Evolutionary conservation across 2,329 filamentous ascomycete genomes (phyloP), one percentile per base, ranked within the genome.

Genomic region (Paramyrothecium sp.): DNA sequence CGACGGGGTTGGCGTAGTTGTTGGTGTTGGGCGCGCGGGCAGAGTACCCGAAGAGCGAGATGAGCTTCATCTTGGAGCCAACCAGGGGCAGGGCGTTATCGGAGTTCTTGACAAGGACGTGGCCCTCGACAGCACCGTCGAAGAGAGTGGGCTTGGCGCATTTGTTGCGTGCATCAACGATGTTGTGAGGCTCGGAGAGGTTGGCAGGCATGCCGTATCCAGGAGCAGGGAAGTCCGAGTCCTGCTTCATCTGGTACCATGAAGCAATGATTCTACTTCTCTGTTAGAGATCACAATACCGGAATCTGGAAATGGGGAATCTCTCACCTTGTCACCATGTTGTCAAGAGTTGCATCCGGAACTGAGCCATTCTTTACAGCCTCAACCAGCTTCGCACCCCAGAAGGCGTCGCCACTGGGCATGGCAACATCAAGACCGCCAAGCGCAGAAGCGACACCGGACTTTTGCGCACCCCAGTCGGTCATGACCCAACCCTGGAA

Each of bases 311-410:
- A 19, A 22, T 46, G 20, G 26, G 26, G 13, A 51, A 30, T 7
- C 17, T 61, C 26, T 44, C 64, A 71, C 60, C 92, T 86, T 8
- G 87, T 89, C 0, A 84, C 89, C 86, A 94, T 94, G 70, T 96
- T 91, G 55, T 90, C 87, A 2, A 96, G 67, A 26, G 91, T 82
- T 67, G 81, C 86, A 62, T 88, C 84, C 1, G 84, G 83, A 7
- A 96, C 77, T 0, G 89, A 90, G 3, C 90, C 90, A 65, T 95
- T 95, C 30, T 84, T 75, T n/a, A 96, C 85, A 0, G 89, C 89
- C 58, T 89, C 77, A 0, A 88, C 89, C 57, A 96, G 73, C 67
- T 92, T 92, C 7, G 73, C 65, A 0, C 90, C 91, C 73, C 51
- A 53, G 51, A 78, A 84, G 2, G 85, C 78, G 0, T 78, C 80